Percentiles rank a stretch among this genome's conserved stretches.
Conservation (phyloP, 352 stramenopile species). For the Phytopythium ostracodes region DNA sequence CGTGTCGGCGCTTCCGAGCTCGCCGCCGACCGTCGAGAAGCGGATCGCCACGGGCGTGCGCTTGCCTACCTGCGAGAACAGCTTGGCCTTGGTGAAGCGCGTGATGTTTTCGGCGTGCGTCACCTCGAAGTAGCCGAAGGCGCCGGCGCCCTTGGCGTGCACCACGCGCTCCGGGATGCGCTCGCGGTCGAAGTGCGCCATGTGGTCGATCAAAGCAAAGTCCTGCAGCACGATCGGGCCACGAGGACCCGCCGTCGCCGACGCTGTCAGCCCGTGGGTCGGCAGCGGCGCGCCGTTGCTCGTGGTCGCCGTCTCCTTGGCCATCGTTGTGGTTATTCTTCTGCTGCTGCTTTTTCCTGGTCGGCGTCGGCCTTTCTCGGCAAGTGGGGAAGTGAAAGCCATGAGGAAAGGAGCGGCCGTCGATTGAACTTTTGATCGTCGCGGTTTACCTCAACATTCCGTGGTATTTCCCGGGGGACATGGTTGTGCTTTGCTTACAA, state of each 20-base stretch:
- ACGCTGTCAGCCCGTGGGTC: conserved; percentile 65
- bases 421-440: background rate
- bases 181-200: conserved; percentile 92
- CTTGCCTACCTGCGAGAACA: too few species aligned
- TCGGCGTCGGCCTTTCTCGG: conserved; percentile 29
- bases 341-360: too few species aligned
- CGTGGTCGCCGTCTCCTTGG: conserved; percentile 26
- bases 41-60: too few species aligned
- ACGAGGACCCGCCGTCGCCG: conserved; percentile 49
- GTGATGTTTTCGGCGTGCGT: conserved; percentile 53
- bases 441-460: conserved; percentile 7
- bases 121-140: conserved; percentile 91
- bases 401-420: background rate
- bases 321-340: background rate
- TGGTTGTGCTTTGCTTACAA: background rate
- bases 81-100: too few species aligned
- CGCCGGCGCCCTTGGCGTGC: conserved; percentile 87
- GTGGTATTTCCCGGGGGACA: background rate
- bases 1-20: too few species aligned
- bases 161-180: conserved; percentile 91
- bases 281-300: conserved; percentile 62
- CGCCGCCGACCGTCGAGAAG: too few species aligned
- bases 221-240: conserved; percentile 77
- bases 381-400: background rate
- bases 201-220: conserved; percentile 85